phyloP scores from a whole-genome alignment of 1,139 yeast species.

The Hyphopichia pseudoburtonii region DNA sequence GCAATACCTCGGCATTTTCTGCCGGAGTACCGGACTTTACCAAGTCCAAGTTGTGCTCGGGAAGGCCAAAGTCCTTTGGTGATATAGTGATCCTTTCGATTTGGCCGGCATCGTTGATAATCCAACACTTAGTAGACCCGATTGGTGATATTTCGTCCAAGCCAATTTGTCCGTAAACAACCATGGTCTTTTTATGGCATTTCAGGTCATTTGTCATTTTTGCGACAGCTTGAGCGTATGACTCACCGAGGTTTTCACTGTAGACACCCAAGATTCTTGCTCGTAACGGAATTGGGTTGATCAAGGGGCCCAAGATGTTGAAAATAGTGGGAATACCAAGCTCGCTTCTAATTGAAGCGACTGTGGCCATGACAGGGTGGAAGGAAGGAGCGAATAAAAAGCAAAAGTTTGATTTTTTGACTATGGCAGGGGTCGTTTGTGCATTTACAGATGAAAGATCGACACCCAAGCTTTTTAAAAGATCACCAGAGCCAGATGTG shows the following conservation, averaged over 20 bases:
- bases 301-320: conserved; percentile 87
- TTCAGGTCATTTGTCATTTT: conserved; percentile 46
- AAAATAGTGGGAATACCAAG: conserved; percentile 91
- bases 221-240: conserved; percentile 80
- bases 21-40: conserved; percentile 87
- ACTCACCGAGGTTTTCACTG: conserved; percentile 72
- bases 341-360: conserved; percentile 71
- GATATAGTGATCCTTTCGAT: conserved; percentile 38
- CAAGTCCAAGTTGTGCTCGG: conserved; percentile 63
- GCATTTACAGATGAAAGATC: conserved; percentile 69
- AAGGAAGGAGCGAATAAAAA: conserved; percentile 91
- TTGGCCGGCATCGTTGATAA: conserved; percentile 48
- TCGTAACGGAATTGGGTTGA: conserved; percentile 84
- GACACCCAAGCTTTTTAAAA: conserved; percentile 73
- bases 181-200: conserved; percentile 61
- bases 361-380: conserved; percentile 89
- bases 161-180: conserved; percentile 90
- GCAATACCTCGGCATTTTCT: conserved; percentile 71
- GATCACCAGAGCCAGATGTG: conserved; percentile 89
- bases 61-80: conserved; percentile 76
- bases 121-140: conserved; percentile 82
- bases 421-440: conserved; percentile 62
- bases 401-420: conserved; percentile 58
- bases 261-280: conserved; percentile 90
- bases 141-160: conserved; percentile 91